Conservation (phyloP, 768 basidiomycete species). For the Tulasnella sp. region DNA sequence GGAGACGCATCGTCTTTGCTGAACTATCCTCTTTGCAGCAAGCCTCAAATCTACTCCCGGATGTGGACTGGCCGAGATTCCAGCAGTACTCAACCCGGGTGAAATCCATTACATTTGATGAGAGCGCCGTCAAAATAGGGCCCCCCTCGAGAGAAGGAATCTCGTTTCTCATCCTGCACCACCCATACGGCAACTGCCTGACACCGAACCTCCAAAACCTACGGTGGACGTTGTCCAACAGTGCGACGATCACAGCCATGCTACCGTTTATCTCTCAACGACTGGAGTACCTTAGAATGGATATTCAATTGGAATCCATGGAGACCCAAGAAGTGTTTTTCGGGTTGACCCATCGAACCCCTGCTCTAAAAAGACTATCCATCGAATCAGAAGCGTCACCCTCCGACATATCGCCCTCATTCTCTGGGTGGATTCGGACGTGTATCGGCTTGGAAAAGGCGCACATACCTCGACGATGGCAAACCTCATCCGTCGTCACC, state of each 20-base stretch:
- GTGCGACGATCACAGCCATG: background rate
- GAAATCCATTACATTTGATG: background rate
- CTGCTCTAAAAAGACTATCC: background rate
- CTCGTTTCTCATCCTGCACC: background rate
- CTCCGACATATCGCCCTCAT: background rate
- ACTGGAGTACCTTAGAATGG: background rate
- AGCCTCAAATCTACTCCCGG: background rate
- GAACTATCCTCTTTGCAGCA: background rate
- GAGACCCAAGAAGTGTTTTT: background rate
- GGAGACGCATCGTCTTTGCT: background rate
- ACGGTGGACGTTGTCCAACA: background rate
- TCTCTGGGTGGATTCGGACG: background rate
- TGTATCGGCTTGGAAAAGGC: background rate
- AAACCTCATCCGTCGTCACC: background rate
- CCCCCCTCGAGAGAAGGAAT: background rate
- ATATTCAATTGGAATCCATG: background rate
- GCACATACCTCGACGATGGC: background rate
- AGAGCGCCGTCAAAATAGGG: background rate
- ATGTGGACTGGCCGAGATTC: background rate
- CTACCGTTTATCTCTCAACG: background rate
- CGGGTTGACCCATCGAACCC: background rate
- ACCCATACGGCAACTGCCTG: background rate
- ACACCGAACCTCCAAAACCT: background rate
- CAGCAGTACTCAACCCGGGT: background rate
- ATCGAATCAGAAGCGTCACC: background rate